A percentile compares a stretch with the other conserved stretches of the same genome.
Evolutionary conservation across 148 eudicot genomes (phyloP).

Genomic region (Silene conica): DNA sequence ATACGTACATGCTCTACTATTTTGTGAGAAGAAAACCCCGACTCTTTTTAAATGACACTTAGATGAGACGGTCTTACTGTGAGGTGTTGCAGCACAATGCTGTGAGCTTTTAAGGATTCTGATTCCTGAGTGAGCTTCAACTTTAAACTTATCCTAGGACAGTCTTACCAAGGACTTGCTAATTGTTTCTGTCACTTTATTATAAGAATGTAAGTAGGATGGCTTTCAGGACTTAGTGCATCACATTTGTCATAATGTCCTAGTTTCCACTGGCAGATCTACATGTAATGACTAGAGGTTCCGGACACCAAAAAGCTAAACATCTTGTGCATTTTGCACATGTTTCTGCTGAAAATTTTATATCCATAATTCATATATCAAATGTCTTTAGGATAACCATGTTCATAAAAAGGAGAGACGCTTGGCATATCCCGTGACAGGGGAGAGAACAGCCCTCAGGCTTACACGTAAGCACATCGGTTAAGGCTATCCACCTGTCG

Average conservation of each 20-base stretch:
- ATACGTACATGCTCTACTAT: background rate
- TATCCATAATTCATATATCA: background rate
- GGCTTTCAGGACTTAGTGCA: background rate
- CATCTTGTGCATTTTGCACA: background rate
- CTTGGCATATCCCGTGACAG: slow-evolving; percentile 44
- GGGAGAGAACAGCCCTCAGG: slow-evolving; percentile 33
- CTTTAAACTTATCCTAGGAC: background rate
- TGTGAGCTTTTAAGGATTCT: slow-evolving; percentile 1
- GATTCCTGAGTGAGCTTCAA: background rate
- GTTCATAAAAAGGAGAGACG: slow-evolving; percentile 34
- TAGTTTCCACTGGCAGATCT: background rate
- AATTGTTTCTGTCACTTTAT: background rate
- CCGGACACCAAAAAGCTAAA: background rate
- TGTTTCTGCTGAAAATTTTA: background rate
- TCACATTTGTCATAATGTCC: background rate
- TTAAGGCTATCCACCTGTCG: slow-evolving; percentile 30
- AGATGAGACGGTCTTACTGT: background rate
- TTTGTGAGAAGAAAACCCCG: background rate
- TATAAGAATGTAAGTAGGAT: background rate
- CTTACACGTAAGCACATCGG: slow-evolving; percentile 27
- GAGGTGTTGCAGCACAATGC: background rate
- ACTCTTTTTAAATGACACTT: background rate
- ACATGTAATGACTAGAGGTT: background rate
- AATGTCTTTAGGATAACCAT: background rate
- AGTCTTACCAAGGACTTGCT: background rate